Evolutionary conservation across 129 eudicot genomes (phyloP).

Genomic region (Flaveria trinervia): DNA sequence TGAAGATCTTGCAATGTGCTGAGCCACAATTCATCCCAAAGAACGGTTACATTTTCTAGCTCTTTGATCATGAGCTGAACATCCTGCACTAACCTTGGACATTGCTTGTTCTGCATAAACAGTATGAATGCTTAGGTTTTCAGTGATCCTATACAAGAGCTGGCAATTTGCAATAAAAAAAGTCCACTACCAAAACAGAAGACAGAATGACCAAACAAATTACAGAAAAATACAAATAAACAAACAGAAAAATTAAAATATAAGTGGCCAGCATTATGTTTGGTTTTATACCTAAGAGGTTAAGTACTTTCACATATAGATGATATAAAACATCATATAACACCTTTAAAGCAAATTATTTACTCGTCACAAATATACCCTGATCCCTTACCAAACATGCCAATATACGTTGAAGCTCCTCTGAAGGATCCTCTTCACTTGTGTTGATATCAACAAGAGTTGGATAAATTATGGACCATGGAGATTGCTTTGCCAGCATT

Average conservation of each 20-base stretch:
- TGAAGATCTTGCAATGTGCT: conserved; percentile 99
- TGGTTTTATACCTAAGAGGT: conserved; percentile 19
- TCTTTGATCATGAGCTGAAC: conserved; percentile 90
- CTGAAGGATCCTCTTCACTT: conserved; percentile 69
- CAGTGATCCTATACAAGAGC: conserved; percentile 12
- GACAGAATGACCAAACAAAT: not conserved
- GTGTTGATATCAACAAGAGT: conserved; percentile 89
- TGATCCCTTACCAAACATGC: conserved; percentile 70
- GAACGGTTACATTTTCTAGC: conserved; percentile 93
- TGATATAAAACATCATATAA: not conserved
- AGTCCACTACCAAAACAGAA: conserved; percentile 11
- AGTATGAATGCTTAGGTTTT: conserved; percentile 28
- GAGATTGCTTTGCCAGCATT: conserved; percentile 89
- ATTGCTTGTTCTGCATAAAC: conserved; percentile 77
- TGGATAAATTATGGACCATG: conserved; percentile 94
- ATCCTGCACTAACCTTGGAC: conserved; percentile 87
- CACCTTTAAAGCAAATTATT: conserved; percentile 7
- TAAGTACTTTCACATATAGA: conserved; percentile 10
- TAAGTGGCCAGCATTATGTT: conserved; percentile 8
- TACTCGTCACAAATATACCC: not conserved
- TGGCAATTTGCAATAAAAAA: conserved; percentile 13
- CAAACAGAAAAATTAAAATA: not conserved
- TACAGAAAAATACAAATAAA: conserved; percentile 2
- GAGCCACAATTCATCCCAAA: conserved; percentile 99
- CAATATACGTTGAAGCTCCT: conserved; percentile 81